A percentile compares a stretch with the other conserved stretches of the same genome.
These are phyloP conservation scores for Erigeron canadensis DNA, from an alignment of 129 eudicot species.

Conservation along the genomic window DNA sequence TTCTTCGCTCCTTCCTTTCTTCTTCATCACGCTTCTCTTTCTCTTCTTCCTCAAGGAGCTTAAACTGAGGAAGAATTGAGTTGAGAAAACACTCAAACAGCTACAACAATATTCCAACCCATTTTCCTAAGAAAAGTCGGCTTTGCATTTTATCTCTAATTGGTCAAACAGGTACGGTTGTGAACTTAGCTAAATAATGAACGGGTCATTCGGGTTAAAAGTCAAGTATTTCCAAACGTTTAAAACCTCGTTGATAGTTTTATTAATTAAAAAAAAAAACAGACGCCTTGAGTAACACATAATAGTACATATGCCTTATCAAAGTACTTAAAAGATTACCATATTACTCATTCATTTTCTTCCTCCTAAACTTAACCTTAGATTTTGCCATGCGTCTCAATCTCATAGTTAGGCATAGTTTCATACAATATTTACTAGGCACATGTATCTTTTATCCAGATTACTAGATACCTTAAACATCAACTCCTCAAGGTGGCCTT, in stretches of 20 bases:
- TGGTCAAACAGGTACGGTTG: background rate
- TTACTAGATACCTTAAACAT: no score
- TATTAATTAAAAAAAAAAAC: background rate
- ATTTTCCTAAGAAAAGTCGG: background rate
- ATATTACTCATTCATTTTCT: no score
- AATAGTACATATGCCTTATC: no score
- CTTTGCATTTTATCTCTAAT: no score
- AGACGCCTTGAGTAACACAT: background rate
- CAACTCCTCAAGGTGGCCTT: no score
- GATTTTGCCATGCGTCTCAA: no score
- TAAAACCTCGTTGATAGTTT: background rate
- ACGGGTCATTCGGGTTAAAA: background rate
- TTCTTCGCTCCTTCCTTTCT: slow-evolving; percentile 82
- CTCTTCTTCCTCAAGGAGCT: slow-evolving; percentile 98
- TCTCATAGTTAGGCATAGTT: no score
- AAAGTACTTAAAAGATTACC: no score
- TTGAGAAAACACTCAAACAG: slow-evolving; percentile 14
- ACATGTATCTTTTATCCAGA: no score
- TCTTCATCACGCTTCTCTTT: slow-evolving; percentile 94
- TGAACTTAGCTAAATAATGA: background rate
- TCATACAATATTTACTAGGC: no score
- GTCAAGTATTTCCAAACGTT: background rate
- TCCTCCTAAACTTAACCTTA: no score
- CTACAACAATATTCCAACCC: background rate
- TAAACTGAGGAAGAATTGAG: slow-evolving; percentile 46